These are phyloP conservation scores for Elsinoe batatas DNA, from an alignment of 2,329 filamentous ascomycete genomes.

Conservation along the genomic window DNA sequence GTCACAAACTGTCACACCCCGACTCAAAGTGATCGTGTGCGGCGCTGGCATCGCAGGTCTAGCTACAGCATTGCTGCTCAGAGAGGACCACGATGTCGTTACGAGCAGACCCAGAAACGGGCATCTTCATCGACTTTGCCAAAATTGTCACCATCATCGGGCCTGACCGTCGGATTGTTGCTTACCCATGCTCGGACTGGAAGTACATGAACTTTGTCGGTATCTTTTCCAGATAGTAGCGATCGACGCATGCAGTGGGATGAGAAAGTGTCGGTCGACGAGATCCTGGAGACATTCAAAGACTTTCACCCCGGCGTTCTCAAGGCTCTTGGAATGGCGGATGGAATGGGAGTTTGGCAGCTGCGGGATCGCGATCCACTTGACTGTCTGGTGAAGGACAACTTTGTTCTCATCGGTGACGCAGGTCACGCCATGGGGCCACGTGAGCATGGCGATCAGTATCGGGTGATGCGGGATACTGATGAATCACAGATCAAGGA, in stretches of 20 bases:
- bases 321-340: not conserved
- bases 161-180: not conserved
- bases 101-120: not conserved
- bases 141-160: not conserved
- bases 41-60: not conserved
- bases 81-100: not conserved
- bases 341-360: not conserved
- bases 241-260: not conserved
- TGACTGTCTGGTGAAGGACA: not conserved
- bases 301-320: not conserved
- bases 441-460: not conserved
- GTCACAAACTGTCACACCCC: not conserved
- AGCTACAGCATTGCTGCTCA: not conserved
- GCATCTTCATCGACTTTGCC: not conserved
- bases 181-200: slow-evolving; percentile 1
- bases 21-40: not conserved
- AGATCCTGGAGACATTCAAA: not conserved
- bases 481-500: not conserved
- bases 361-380: not conserved
- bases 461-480: no score
- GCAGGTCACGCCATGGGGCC: not conserved
- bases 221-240: not conserved
- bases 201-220: not conserved
- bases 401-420: not conserved
- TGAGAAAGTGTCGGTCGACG: not conserved